A percentile compares a stretch with the other conserved stretches of the same genome.
Conservation (phyloP, 192 early-diverging fungal genomes). For the Mortierella antarctica region DNA sequence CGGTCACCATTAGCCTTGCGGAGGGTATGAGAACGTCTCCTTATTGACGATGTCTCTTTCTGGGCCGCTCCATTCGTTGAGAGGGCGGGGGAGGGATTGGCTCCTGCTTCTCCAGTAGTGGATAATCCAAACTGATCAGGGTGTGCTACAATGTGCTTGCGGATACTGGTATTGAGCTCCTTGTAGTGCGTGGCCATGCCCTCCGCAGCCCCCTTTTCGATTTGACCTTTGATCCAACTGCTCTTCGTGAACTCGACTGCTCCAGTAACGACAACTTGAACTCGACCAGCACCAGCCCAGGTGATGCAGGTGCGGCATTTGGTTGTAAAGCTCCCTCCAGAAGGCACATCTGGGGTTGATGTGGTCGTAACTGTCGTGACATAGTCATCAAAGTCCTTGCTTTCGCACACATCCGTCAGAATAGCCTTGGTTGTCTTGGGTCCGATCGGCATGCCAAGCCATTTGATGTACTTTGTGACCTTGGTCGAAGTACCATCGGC, state of each 20-base stretch:
- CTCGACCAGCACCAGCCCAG: constrained; percentile 57
- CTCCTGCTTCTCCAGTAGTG: background rate
- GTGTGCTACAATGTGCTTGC: constrained; percentile 27
- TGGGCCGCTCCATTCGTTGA: background rate
- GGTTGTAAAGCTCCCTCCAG: constrained; percentile 62
- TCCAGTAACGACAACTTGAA: constrained; percentile 61
- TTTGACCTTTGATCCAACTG: constrained; percentile 63
- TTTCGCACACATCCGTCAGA: constrained; percentile 59
- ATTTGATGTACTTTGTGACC: constrained; percentile 34
- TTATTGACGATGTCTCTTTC: too few species aligned
- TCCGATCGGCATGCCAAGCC: constrained; percentile 43
- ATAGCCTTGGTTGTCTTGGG: constrained; percentile 67
- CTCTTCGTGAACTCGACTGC: constrained; percentile 65
- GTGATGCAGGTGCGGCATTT: constrained; percentile 68
- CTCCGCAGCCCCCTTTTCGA: constrained; percentile 41
- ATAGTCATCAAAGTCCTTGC: constrained; percentile 60
- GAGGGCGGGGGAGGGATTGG: background rate
- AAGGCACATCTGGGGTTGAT: constrained; percentile 68
- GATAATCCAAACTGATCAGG: constrained; percentile 22
- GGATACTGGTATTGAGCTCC: constrained; percentile 30
- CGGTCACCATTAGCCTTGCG: too few species aligned
- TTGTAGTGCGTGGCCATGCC: constrained; percentile 43
- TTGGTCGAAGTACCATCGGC: constrained; percentile 23
- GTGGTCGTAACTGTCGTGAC: constrained; percentile 62
- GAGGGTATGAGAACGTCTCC: background rate